Base-by-base conservation (phyloP, 2,329 filamentous ascomycete species). In the Talaromyces sp. region DNA sequence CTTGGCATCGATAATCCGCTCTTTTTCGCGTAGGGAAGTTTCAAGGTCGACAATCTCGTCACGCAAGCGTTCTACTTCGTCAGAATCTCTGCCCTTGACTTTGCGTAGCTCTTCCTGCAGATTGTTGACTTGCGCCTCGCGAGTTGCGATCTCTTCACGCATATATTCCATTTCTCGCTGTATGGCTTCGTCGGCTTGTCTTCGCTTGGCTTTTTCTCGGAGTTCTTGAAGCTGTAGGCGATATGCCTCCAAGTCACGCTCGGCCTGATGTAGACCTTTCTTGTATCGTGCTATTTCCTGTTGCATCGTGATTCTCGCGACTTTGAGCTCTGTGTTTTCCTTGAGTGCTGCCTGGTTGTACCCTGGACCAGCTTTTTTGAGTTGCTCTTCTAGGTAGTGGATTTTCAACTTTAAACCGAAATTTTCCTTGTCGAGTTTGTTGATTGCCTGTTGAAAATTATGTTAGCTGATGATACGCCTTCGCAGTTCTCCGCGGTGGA, bases 401-500 rank as follows among this genome's bases (percentile, higher is more conserved):
- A 98, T 97, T 78, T 97, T 97, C 71, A 98, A 85, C 78, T 98
- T 98, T 62, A 99, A 83, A 27, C 92, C 92, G 75, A 98, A 99
- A 74, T 99, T 99, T 74, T 98, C 95, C 81, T 99, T 99, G 75
- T 97, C 93, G 71, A 99, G 94, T 74, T 91, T 91, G 79, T 97
- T 92, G 71, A 99, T 94, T 70, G 87, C 87, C 83, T 87, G 67
- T 22, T 22, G 1, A 37, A 52, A 5, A 45, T 7, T 61, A 59
- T n/a, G 8, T 59, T 45, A 59, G 56, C 56, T 27, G 19, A 19
- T 45, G 22, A 19, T 19, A n/a, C 2, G 24, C 14, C 22, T 14
- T 31, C 1, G 19, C 14, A 19, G n/a, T n/a, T 58, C 7, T 39
- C 31, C 31, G 16, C 37, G 16, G 10, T 10, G 60, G 9, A 56